A percentile compares a stretch with the other conserved stretches of the same genome.
Evolutionary conservation across 1,139 yeast genomes (phyloP).

Genomic region (Insectozyma bohioensis): DNA sequence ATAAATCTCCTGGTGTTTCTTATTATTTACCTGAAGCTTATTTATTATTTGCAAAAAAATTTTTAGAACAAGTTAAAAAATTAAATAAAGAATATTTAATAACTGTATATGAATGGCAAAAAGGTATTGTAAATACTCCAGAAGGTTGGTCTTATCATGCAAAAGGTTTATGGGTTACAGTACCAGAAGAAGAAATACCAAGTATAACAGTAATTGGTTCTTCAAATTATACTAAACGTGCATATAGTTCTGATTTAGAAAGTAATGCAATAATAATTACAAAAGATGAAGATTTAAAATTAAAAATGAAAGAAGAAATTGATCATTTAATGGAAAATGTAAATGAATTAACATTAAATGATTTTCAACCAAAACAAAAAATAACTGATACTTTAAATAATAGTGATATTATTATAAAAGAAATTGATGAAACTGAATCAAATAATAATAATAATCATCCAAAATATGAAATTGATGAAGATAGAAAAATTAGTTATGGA

Average conservation of each 20-base stretch:
- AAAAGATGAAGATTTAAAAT: slow-evolving; percentile 57
- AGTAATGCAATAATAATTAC: slow-evolving; percentile 81
- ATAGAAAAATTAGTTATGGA: slow-evolving; percentile 56
- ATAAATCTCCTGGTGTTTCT: slow-evolving; percentile 79
- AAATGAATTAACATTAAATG: slow-evolving; percentile 49
- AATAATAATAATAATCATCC: slow-evolving; percentile 18
- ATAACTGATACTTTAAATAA: slow-evolving; percentile 12
- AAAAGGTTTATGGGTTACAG: slow-evolving; percentile 89
- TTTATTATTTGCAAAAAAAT: slow-evolving; percentile 68
- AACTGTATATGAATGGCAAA: slow-evolving; percentile 77
- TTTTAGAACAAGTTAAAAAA: slow-evolving; percentile 53
- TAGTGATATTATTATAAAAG: slow-evolving; percentile 10
- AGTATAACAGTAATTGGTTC: slow-evolving; percentile 84
- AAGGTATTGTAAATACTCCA: slow-evolving; percentile 77
- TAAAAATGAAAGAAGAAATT: slow-evolving; percentile 60
- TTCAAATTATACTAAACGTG: slow-evolving; percentile 88
- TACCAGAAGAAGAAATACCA: slow-evolving; percentile 59
- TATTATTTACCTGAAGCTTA: slow-evolving; percentile 86
- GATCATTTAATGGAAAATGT: slow-evolving; percentile 58
- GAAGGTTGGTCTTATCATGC: slow-evolving; percentile 98
- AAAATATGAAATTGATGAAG: slow-evolving; percentile 44
- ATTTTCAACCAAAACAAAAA: slow-evolving; percentile 48
- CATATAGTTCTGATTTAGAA: slow-evolving; percentile 86
- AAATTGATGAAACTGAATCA: slow-evolving; percentile 16
- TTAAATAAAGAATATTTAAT: slow-evolving; percentile 50